Percentiles rank a stretch among this genome's conserved stretches.
phyloP scores from a whole-genome alignment of 345 rosid genomes.

The Populus simonii region DNA sequence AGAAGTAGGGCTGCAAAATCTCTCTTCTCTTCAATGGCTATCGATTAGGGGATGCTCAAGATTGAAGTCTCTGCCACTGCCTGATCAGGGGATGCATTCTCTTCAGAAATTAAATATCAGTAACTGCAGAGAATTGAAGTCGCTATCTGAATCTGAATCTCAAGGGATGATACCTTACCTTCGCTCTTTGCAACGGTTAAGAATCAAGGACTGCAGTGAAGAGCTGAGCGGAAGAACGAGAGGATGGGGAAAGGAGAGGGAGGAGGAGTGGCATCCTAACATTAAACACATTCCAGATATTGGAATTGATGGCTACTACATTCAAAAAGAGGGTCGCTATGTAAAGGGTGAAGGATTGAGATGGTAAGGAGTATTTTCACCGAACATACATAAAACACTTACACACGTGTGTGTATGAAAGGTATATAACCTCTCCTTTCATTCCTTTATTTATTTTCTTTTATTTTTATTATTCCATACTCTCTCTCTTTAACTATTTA shows the following conservation, averaged over 20 bases:
- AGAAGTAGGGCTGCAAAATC: slow-evolving; percentile 2
- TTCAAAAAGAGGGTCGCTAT: not conserved
- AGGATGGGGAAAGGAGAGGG: not conserved
- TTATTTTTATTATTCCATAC: too few relatives aligned
- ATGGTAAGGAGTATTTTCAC: too few relatives aligned
- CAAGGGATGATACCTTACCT: not conserved
- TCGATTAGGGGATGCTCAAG: not conserved
- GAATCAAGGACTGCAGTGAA: not conserved
- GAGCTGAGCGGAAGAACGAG: not conserved
- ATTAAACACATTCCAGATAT: slow-evolving; percentile 15
- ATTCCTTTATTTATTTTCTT: too few relatives aligned
- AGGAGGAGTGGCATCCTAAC: slow-evolving; percentile 6
- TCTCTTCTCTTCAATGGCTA: slow-evolving; percentile 6
- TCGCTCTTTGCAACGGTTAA: not conserved
- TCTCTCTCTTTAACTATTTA: too few relatives aligned
- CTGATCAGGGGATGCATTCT: not conserved
- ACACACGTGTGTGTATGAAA: too few relatives aligned
- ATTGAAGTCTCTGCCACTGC: not conserved
- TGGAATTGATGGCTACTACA: not conserved
- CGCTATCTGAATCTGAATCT: too few relatives aligned
- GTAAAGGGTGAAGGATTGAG: too few relatives aligned
- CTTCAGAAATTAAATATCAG: accelerated
- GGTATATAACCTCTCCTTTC: too few relatives aligned
- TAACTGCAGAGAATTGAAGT: accelerated
- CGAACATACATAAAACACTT: too few relatives aligned